A percentile compares a stretch with the other conserved stretches of the same genome.
Conservation (phyloP, 2,329 filamentous ascomycete species). For the Parascedosporium putredinis region DNA sequence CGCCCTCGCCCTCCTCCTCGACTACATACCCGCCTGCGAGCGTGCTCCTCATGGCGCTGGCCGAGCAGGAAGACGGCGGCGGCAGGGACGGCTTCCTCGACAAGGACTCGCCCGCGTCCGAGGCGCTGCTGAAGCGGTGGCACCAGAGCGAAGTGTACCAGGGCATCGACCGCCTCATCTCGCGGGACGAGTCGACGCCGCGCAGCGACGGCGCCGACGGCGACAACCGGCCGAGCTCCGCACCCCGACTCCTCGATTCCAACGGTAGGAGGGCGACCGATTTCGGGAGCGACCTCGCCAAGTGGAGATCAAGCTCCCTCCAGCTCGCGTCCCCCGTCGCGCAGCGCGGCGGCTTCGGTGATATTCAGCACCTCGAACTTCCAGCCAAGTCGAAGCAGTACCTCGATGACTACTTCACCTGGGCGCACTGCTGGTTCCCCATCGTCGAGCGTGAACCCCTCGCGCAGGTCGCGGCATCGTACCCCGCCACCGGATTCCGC, state of each 20-base stretch:
- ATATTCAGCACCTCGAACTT: conserved; percentile 20
- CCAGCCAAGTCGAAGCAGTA: conserved; percentile 48
- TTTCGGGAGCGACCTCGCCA: neutral
- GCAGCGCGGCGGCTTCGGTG: neutral
- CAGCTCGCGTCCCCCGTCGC: neutral
- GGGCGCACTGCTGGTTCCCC: conserved; percentile 68
- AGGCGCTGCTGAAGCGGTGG: conserved; percentile 52
- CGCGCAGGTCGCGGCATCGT: conserved; percentile 34
- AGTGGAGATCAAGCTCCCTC: neutral
- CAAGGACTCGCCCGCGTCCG: conserved; percentile 39
- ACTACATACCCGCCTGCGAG: conserved; percentile 50
- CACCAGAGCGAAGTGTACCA: conserved; percentile 50
- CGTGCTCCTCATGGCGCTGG: conserved; percentile 43
- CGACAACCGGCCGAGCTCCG: conserved; percentile 24
- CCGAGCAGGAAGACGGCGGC: conserved; percentile 22
- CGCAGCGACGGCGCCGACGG: conserved; percentile 18
- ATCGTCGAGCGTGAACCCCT: conserved; percentile 58
- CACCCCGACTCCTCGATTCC: conserved; percentile 8
- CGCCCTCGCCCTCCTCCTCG: conserved; percentile 56
- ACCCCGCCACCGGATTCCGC: conserved; percentile 24
- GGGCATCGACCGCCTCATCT: conserved; percentile 52
- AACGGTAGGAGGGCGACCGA: neutral
- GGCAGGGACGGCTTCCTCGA: conserved; percentile 36
- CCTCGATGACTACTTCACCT: conserved; percentile 63
- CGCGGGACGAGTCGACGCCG: conserved; percentile 27